These are phyloP conservation scores for Tetradesmus lagerheimii DNA, from an alignment of 139 green algal genomes.

Conservation along the genomic window DNA sequence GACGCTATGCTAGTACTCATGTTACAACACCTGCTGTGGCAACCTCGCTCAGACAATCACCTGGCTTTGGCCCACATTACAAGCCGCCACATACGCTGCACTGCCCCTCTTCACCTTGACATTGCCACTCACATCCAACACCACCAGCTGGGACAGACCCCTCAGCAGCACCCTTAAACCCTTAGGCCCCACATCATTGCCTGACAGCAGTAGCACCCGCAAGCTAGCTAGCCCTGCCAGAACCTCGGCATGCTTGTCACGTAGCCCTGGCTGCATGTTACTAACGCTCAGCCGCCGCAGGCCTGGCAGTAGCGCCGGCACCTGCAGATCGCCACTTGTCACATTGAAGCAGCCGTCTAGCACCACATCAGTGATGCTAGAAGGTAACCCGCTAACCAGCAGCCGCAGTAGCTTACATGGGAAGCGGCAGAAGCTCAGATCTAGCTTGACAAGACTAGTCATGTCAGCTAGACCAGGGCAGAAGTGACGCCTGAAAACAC, in stretches of 20 bases:
- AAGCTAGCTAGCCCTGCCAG: background rate
- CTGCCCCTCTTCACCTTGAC: background rate
- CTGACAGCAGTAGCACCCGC: background rate
- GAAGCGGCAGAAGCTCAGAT: background rate
- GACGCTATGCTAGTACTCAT: background rate
- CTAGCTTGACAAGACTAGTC: background rate
- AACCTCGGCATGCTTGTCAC: constrained; percentile 5
- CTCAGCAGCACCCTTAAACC: background rate
- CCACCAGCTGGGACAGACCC: background rate
- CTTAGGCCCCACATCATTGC: background rate
- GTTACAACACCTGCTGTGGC: background rate
- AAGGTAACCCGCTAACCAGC: background rate
- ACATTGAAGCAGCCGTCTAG: background rate
- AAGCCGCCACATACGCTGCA: background rate
- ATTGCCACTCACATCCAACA: constrained; percentile 5
- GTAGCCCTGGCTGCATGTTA: background rate
- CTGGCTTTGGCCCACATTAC: no score
- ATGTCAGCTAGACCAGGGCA: background rate
- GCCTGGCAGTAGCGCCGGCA: background rate
- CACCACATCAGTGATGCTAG: background rate
- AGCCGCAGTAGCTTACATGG: background rate
- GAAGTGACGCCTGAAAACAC: background rate
- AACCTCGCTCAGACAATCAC: background rate
- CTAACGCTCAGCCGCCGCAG: background rate
- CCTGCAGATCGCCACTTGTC: background rate